Evolutionary conservation across 495 filamentous ascomycete species (phyloP).

Genomic region (Hypomontagnella submonticulosa): DNA sequence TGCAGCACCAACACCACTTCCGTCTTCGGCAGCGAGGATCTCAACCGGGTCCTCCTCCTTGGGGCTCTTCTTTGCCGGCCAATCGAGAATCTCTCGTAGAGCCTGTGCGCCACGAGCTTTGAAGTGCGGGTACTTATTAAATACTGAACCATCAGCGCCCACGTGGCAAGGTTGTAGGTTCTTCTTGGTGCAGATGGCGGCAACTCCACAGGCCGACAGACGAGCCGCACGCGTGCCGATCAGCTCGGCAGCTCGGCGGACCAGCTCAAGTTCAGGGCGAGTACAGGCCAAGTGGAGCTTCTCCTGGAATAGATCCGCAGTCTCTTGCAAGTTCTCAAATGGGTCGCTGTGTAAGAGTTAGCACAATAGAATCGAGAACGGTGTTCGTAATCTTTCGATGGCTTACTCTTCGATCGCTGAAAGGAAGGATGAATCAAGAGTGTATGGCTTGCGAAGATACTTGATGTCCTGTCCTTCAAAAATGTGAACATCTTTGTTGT

Average conservation of each 20-base stretch:
- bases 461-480: constrained; percentile 85
- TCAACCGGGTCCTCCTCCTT: constrained; percentile 83
- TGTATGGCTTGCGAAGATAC: constrained; percentile 82
- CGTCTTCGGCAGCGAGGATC: constrained; percentile 91
- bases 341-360: constrained; percentile 71
- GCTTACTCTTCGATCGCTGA: constrained; percentile 88
- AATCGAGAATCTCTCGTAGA: constrained; percentile 92
- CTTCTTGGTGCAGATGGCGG: constrained; percentile 97
- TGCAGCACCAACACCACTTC: constrained; percentile 94
- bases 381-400: constrained; percentile 3
- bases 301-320: constrained; percentile 78
- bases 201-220: constrained; percentile 91
- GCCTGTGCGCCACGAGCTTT: constrained; percentile 89
- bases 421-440: constrained; percentile 92
- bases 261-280: constrained; percentile 82
- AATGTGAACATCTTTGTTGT: constrained; percentile 78
- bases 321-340: constrained; percentile 92
- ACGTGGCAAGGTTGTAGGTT: constrained; percentile 87
- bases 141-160: constrained; percentile 93
- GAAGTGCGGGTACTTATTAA: constrained; percentile 99
- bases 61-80: constrained; percentile 70
- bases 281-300: constrained; percentile 75
- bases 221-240: constrained; percentile 95
- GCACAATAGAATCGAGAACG: constrained; percentile 7
- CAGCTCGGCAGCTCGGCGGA: constrained; percentile 87